Evolutionary conservation across 2,329 filamentous ascomycete genomes (phyloP).

Genomic region (Cytospora leucostoma): DNA sequence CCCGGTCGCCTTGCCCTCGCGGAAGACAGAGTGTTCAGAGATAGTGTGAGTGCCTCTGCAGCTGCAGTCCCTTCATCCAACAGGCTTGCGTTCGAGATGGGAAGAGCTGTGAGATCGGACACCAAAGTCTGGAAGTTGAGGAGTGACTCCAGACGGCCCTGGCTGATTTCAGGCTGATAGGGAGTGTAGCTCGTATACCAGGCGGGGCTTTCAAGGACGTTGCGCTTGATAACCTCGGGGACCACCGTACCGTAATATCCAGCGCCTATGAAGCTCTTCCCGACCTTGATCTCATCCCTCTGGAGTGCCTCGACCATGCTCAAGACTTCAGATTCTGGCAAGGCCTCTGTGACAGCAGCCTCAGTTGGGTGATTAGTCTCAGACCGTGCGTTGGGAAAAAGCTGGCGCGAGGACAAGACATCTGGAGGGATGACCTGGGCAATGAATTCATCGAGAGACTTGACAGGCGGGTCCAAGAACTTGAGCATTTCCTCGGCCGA

Average conservation of each 20-base stretch:
- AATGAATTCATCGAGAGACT: slow-evolving; percentile 79
- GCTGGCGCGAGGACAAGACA: slow-evolving; percentile 68
- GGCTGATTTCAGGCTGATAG: slow-evolving; percentile 96
- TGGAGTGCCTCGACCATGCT: slow-evolving; percentile 40
- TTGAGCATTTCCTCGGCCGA: slow-evolving; percentile 78
- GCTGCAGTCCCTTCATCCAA: slow-evolving; percentile 91
- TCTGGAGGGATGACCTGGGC: slow-evolving; percentile 79
- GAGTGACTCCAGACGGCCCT: slow-evolving; percentile 87
- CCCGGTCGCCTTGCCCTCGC: slow-evolving; percentile 71
- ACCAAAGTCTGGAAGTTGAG: slow-evolving; percentile 96
- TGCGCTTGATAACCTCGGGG: slow-evolving; percentile 88
- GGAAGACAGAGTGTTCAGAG: slow-evolving; percentile 71
- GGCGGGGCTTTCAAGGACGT: slow-evolving; percentile 86
- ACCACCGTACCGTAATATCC: slow-evolving; percentile 89
- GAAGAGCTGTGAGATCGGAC: slow-evolving; percentile 80
- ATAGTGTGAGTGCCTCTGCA: slow-evolving; percentile 94
- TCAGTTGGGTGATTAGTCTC: slow-evolving; percentile 42
- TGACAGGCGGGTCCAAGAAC: slow-evolving; percentile 71
- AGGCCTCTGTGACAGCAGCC: slow-evolving; percentile 42
- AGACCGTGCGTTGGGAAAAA: slow-evolving; percentile 56
- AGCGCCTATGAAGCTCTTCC: slow-evolving; percentile 75
- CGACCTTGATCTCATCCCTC: slow-evolving; percentile 41
- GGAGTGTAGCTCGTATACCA: slow-evolving; percentile 99
- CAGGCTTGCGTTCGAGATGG: slow-evolving; percentile 87
- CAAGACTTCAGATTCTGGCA: slow-evolving; percentile 62